Evolutionary conservation across 2,329 filamentous ascomycete genomes (phyloP), one percentile per base, ranked within the genome.

Genomic region (Colletotrichum sp.): DNA sequence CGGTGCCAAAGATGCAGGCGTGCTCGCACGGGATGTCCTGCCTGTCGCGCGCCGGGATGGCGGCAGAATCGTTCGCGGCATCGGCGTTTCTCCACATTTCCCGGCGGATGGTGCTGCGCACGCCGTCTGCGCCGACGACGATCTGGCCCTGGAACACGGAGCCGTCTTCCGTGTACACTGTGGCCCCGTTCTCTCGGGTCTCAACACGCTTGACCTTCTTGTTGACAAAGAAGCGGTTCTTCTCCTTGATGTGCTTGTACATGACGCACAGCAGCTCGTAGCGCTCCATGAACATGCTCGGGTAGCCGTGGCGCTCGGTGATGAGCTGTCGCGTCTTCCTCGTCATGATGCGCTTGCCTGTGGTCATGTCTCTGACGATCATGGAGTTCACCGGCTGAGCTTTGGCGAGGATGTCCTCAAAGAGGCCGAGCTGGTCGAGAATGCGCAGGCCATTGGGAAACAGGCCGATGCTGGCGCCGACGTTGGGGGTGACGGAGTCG

Each of bases 371-470:
- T 24, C 73, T 24, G 13, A 52, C 32, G n/a, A 76, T 69, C 15
- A 28, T 68, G 24, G 15, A 7, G 7, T 73, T 39, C 16, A 72
- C 32, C 1, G 64, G 64, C 18, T 76, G 73, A 2, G 63, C 49
- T 18, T 65, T 75, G 26, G 32, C 21, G 18, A 69, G 34, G 7
- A 74, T 67, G 28, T 77, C 71, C 10, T 76, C 13, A 79, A 78
- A 86, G 44, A 83, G 77, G 1, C 88, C 89, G 1, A 91, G 79
- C 79, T 92, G 90, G 67, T 90, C 89, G 1, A 90, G 79, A 8
- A 91, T 86, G 1, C 86, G 83, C 6, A 81, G 72, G 1, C 87
- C 87, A 21, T 87, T 83, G 0, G 89, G 82, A 0, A 84, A 76
- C 1, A 91, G 77, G 2, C 84, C 87, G 32, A 92, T 88, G 5